Conservation (phyloP, 805 yeast species). For the Kuraishia ogatae region DNA sequence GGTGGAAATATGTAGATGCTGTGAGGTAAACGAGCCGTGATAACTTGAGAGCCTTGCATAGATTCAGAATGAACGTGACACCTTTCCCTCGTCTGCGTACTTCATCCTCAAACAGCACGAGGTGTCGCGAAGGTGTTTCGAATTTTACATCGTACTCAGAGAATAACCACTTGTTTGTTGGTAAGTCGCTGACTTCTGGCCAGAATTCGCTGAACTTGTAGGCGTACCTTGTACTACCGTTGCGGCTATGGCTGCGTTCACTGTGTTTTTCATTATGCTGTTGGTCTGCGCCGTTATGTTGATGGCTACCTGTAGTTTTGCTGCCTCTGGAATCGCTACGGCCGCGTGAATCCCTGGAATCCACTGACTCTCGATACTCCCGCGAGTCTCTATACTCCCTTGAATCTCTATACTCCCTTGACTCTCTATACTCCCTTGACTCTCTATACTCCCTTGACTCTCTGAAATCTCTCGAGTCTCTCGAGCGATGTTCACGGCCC, state of each 20-base stretch:
- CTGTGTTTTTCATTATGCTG: no score
- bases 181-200: neutral
- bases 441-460: neutral
- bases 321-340: no score
- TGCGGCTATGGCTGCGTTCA: neutral
- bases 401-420: neutral
- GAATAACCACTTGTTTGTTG: conserved; percentile 3
- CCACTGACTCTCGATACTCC: neutral
- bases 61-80: conserved; percentile 32
- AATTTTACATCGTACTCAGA: neutral
- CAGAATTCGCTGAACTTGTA: neutral
- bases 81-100: conserved; percentile 37
- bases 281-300: no score
- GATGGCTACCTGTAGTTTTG: no score
- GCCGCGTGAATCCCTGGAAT: neutral
- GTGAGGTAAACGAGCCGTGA: conserved; percentile 40
- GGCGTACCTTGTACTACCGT: neutral
- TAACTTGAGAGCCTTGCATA: conserved; percentile 33
- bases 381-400: neutral
- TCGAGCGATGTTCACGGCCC: neutral
- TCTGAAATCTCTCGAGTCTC: neutral
- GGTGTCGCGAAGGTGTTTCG: neutral
- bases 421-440: neutral
- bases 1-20: conserved; percentile 38
- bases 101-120: conserved; percentile 24